These are phyloP conservation scores for Effrenium voratum DNA, from an alignment of 73 alveolate species.

Conservation along the genomic window DNA sequence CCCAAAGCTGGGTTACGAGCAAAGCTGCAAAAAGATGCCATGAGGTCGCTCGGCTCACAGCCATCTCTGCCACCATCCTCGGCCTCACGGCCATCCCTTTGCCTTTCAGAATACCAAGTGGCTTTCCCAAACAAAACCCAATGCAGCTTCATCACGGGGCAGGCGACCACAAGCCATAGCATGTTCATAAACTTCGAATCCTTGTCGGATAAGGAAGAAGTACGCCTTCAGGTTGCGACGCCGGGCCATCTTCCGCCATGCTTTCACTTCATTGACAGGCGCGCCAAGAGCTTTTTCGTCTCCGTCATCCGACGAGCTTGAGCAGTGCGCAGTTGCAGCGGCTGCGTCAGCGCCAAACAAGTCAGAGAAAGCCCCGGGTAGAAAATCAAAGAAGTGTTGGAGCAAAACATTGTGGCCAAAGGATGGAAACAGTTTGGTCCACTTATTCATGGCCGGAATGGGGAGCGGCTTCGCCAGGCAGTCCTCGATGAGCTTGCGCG, in stretches of 20 bases:
- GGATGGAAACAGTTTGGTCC: constrained; percentile 53
- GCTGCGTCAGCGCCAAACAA: background rate
- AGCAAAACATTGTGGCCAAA: background rate
- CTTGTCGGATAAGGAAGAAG: background rate
- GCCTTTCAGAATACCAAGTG: constrained; percentile 16
- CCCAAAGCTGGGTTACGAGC: background rate
- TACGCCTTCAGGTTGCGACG: background rate
- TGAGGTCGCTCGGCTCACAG: background rate
- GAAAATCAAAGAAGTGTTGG: background rate
- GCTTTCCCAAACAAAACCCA: constrained; percentile 12
- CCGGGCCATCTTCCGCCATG: constrained; percentile 3
- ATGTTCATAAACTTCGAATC: background rate
- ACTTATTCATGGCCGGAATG: constrained; percentile 48
- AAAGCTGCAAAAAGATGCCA: constrained; percentile 18
- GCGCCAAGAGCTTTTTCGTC: background rate
- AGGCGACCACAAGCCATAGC: background rate
- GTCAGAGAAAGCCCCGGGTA: background rate
- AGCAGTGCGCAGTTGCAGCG: too few species aligned
- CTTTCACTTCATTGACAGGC: constrained; percentile 31
- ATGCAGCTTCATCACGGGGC: constrained; percentile 10
- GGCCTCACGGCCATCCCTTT: too few species aligned
- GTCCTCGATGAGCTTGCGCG: background rate
- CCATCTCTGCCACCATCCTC: too few species aligned
- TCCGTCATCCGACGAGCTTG: background rate
- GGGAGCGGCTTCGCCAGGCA: background rate